Evolutionary conservation across 129 eudicot genomes (phyloP), one percentile per base, ranked within the genome.

Genomic region (Saussurea involucrata): DNA sequence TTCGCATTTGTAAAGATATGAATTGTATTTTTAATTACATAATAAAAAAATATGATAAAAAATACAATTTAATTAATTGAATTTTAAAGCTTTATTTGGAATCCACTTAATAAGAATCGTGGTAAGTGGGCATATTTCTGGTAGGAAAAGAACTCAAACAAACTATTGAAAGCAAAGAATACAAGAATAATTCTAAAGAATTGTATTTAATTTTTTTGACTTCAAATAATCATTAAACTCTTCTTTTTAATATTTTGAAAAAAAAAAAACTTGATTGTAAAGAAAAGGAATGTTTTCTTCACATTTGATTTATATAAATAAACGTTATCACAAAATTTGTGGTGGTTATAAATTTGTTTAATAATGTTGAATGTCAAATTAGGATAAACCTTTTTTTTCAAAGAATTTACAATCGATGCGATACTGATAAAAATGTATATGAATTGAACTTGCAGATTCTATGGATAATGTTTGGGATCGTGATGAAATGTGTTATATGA

Each of bases 101-200:
- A 79, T 42, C 83, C 77, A 79, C 77, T 71, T 63, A 24, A 61
- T 40, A n/a, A 40, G 82, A 78, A 78, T 71, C 76, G 24, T 12
- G 34, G 22, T 44, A 79, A 71, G 83, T 79, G 83, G 77, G 77
- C 66, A 79, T 79, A 79, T 79, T 71, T 71, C 77, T 79, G 77
- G 77, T 79, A 71, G 66, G 46, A 32, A 78, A 70, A 61, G 24
- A 68, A 78, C 77, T 71, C 42, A 70, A 49, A 49, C 7, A 49
- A 17, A 61, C 36, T 25, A 70, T 34, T 42, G 21, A 36, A 60
- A 61, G 71, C 46, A 60, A 68, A 78, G 68, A 37, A 61, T 49
- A 53, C 61, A 71, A 44, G 72, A 78, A 70, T 37, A 28, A 71
- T 40, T 40, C 66, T 21, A 27, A 70, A 61, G 65, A 70, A 28